Conservation (phyloP, 2,329 filamentous ascomycete species). For the Xenoacremonium recifei region DNA sequence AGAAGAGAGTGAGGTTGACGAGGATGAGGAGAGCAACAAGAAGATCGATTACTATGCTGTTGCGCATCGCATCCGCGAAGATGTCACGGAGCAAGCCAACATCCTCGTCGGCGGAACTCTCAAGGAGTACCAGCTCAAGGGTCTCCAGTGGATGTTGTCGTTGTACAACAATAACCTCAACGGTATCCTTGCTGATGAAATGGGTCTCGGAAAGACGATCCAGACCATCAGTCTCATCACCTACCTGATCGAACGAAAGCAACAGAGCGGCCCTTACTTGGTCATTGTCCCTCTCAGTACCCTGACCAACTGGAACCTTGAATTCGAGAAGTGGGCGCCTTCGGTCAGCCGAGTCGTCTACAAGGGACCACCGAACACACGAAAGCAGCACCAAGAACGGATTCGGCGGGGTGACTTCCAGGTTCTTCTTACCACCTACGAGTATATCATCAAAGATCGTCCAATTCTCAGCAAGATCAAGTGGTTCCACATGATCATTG, state of each 20-base stretch:
- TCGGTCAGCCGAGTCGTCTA: constrained; percentile 86
- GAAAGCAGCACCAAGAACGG: constrained; percentile 89
- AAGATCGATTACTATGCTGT: constrained; percentile 99
- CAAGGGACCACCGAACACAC: constrained; percentile 86
- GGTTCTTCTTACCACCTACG: constrained; percentile 94
- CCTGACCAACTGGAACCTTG: constrained; percentile 96
- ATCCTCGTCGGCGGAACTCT: constrained; percentile 89
- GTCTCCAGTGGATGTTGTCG: constrained; percentile 99
- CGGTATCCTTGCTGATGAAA: constrained; percentile 96
- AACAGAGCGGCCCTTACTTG: constrained; percentile 86
- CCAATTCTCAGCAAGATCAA: constrained; percentile 97
- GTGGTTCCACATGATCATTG: constrained; percentile 99
- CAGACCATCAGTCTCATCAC: constrained; percentile 98
- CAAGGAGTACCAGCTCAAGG: constrained; percentile 98
- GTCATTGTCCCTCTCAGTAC: constrained; percentile 97
- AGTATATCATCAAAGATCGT: constrained; percentile 99
- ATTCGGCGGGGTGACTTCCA: constrained; percentile 96
- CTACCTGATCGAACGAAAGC: constrained; percentile 94
- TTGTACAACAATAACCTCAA: constrained; percentile 99
- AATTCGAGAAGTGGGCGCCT: constrained; percentile 99
- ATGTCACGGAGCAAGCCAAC: constrained; percentile 75
- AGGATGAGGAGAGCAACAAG: constrained; percentile 66
- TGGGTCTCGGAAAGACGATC: constrained; percentile 99
- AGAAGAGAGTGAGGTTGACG: constrained; percentile 62
- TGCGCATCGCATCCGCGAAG: constrained; percentile 92